A percentile compares a stretch with the other conserved stretches of the same genome.
These are phyloP conservation scores for Musa itinerans DNA, from an alignment of 176 grass and related monocot species.

Conservation along the genomic window DNA sequence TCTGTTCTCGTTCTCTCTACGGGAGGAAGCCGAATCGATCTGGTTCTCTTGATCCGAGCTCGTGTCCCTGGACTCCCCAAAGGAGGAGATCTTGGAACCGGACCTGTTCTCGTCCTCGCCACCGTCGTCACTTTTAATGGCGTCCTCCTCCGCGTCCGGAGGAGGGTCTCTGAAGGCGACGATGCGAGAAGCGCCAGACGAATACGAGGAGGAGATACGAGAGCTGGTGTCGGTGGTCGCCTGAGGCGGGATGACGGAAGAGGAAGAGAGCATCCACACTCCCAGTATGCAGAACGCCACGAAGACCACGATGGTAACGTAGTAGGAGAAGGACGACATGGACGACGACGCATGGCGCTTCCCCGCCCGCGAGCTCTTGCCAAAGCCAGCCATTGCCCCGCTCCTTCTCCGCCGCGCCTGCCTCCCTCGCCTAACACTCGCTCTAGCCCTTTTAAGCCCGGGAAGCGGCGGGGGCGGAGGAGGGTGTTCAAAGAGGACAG, in stretches of 20 bases:
- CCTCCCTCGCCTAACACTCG: not conserved
- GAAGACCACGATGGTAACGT: slow-evolving; percentile 58
- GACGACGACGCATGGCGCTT: slow-evolving; percentile 42
- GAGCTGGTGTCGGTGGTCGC: slow-evolving; percentile 6
- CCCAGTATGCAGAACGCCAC: slow-evolving; percentile 67
- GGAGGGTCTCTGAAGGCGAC: slow-evolving; percentile 5
- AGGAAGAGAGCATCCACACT: slow-evolving; percentile 59
- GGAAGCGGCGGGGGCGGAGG: not conserved
- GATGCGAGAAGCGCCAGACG: slow-evolving; percentile 9
- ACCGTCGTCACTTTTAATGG: slow-evolving; percentile 4
- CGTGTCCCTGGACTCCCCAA: slow-evolving; percentile 4
- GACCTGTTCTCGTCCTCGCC: slow-evolving; percentile 18
- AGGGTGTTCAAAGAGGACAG: not conserved
- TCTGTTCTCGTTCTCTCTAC: not conserved
- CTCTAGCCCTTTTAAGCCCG: too few species aligned
- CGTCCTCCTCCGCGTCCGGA: slow-evolving; percentile 6
- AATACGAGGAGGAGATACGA: slow-evolving; percentile 27
- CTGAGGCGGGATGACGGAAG: slow-evolving; percentile 26
- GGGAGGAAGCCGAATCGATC: not conserved
- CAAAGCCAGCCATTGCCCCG: slow-evolving; percentile 32
- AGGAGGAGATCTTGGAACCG: not conserved
- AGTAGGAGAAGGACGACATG: slow-evolving; percentile 56
- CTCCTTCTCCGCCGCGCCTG: not conserved
- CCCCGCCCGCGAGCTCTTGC: slow-evolving; percentile 34
- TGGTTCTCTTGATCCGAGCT: not conserved